A percentile compares a stretch with the other conserved stretches of the same genome.
Evolutionary conservation across 2,329 filamentous ascomycete species (phyloP).

Genomic region (Pseudocercospora pini-densiflorae): DNA sequence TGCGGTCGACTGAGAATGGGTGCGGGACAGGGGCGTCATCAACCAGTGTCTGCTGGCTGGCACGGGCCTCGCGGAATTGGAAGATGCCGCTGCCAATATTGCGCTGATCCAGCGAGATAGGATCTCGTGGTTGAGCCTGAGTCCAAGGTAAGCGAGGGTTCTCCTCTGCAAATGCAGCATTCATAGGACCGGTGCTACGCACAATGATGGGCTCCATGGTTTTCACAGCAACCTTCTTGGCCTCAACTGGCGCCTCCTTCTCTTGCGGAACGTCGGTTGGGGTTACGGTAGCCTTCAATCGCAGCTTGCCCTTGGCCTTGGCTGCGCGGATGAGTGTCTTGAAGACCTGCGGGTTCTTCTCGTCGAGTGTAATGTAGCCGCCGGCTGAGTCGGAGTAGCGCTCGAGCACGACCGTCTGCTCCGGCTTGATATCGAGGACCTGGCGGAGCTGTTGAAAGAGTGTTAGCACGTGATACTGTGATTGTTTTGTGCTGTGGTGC

Average conservation of each 20-base stretch:
- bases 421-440: slow-evolving; percentile 67
- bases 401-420: slow-evolving; percentile 73
- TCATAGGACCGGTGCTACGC: slow-evolving; percentile 13
- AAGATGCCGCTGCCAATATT: slow-evolving; percentile 44
- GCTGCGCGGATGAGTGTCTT: slow-evolving; percentile 96
- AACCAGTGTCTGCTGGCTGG: slow-evolving; percentile 37
- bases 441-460: slow-evolving; percentile 64
- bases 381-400: slow-evolving; percentile 93
- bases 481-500: background rate
- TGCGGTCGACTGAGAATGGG: slow-evolving; percentile 41
- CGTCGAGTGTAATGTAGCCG: slow-evolving; percentile 78
- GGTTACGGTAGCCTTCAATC: slow-evolving; percentile 62
- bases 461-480: slow-evolving; percentile 27
- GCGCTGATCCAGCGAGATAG: slow-evolving; percentile 36
- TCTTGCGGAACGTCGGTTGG: slow-evolving; percentile 27
- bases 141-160: slow-evolving; percentile 24
- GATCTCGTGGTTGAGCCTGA: slow-evolving; percentile 32
- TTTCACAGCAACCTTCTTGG: slow-evolving; percentile 26
- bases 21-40: slow-evolving; percentile 44
- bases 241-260: slow-evolving; percentile 22
- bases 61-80: slow-evolving; percentile 42
- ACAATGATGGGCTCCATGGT: slow-evolving; percentile 26
- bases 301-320: slow-evolving; percentile 97
- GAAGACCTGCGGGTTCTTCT: slow-evolving; percentile 79
- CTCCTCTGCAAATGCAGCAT: background rate